Base-by-base conservation (phyloP, 1,139 yeast genomes). In the Candida tetrigidarum region DNA sequence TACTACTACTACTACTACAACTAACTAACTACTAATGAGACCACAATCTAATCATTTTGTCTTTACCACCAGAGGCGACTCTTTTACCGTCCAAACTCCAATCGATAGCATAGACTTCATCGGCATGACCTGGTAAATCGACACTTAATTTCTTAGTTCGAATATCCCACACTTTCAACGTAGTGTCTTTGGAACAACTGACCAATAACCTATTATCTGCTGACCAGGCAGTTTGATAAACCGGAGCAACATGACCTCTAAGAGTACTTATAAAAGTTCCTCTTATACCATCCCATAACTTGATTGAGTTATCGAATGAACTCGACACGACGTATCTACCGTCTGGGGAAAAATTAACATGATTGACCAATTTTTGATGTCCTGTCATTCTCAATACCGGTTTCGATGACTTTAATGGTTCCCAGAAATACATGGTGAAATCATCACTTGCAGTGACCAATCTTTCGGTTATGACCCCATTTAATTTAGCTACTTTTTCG, bases 201-300 rank as follows among this genome's bases (percentile, higher is more conserved):
- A 92, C 99, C 47, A 93, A 72, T 39, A 93, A 71, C 52, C 99
- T 75, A 63, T 93, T 88, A 62, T 93, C 99, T 2, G 97, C 86
- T 3, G 97, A 90, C 99, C 99, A 93, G 0, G 98, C 91, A n/a
- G 96, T 91, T 67, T 92, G 98, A 63, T 93, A 93, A 0, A 93
- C 99, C 3, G 98, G 91, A 0, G 98, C 97, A 48, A 93, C 99
- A 63, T 93, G 99, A 3, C 99, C 99, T 53, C 99, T 76, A 58
- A 95, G 82, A 0, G 98, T 91, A 5, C 96, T 83, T 35, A 93
- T 68, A 55, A 92, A 93, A 44, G 87, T 87, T 32, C 99, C 99
- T 49, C 88, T 86, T 52, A 89, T 71, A 25, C 98, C 99, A 62
- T 92, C 97, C 99, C 99, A 93, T 42, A 93, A 70, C 66, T 93